These are phyloP conservation scores for Neonectria ditissima DNA, from an alignment of 2,329 filamentous ascomycete species.

Conservation along the genomic window DNA sequence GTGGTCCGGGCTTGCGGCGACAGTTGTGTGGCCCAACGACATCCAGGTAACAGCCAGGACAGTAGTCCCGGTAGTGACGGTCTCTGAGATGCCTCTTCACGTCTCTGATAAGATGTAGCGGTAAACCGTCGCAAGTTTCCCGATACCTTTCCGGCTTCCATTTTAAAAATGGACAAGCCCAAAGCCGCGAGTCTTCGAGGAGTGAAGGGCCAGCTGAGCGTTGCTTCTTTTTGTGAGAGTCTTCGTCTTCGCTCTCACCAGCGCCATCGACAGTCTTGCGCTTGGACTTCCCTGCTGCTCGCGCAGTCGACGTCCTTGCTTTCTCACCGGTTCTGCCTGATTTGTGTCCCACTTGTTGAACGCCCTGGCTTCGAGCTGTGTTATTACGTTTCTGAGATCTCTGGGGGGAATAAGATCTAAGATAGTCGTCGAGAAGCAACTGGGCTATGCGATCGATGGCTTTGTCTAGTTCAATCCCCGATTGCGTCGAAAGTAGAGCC, in stretches of 20 bases:
- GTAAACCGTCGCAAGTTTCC: not conserved
- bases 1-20: not conserved
- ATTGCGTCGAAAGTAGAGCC: not conserved
- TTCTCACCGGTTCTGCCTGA: not conserved
- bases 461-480: not conserved
- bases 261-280: not conserved
- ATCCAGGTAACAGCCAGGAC: not conserved
- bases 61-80: not conserved
- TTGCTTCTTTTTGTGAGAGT: not conserved
- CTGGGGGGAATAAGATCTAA: constrained; percentile 6
- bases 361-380: not conserved
- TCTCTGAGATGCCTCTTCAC: constrained; percentile 5
- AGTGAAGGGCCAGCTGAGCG: fast-evolving
- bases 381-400: not conserved
- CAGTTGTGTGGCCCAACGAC: not conserved
- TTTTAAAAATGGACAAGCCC: constrained; percentile 24
- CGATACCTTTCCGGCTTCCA: not conserved
- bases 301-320: not conserved
- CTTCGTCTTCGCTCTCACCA: constrained; percentile 13
- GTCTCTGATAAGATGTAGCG: not conserved
- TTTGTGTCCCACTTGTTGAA: not conserved
- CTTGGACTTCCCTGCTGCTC: fast-evolving
- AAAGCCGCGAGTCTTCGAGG: not conserved
- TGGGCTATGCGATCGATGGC: not conserved
- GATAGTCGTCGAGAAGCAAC: constrained; percentile 2